phyloP scores from a whole-genome alignment of 306 rosid genomes.

The Medicago ruthenica region DNA sequence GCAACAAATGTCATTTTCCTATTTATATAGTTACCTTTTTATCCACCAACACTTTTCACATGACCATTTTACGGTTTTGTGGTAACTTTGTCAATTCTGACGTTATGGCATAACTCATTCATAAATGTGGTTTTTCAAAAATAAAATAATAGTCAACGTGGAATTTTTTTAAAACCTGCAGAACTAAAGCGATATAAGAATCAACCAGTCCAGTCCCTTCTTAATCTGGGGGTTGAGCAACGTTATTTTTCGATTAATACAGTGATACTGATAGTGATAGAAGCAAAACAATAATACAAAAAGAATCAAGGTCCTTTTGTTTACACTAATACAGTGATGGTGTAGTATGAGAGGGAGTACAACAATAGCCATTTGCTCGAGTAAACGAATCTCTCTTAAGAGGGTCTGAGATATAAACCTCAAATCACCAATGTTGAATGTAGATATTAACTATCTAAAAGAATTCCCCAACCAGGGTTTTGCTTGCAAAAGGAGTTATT shows the following conservation, averaged over 20 bases:
- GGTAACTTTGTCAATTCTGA: no score
- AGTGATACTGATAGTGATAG: background rate
- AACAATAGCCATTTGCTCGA: conserved; percentile 15
- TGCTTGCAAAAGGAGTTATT: conserved; percentile 36
- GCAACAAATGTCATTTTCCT: no score
- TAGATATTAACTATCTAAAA: conserved; percentile 28
- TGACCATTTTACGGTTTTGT: no score
- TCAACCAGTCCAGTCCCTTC: background rate
- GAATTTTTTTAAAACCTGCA: no score
- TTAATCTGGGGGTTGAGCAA: background rate
- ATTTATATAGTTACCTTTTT: no score
- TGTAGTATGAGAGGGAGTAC: background rate
- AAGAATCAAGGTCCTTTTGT: conserved; percentile 12
- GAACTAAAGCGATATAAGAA: no score
- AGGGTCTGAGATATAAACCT: conserved; percentile 23
- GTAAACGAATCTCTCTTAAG: conserved; percentile 31
- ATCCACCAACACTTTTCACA: no score
- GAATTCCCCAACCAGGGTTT: conserved; percentile 35
- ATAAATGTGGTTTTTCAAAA: no score
- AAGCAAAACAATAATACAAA: conserved; percentile 2
- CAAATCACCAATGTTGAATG: conserved; percentile 26
- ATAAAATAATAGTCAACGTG: no score
- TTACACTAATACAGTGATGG: conserved; percentile 25
- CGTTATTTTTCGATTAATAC: conserved; percentile 2
- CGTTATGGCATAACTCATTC: no score